Percentiles rank a stretch among this genome's conserved stretches.
Evolutionary conservation across 306 rosid genomes (phyloP).

Genomic region (Vicia sativa): DNA sequence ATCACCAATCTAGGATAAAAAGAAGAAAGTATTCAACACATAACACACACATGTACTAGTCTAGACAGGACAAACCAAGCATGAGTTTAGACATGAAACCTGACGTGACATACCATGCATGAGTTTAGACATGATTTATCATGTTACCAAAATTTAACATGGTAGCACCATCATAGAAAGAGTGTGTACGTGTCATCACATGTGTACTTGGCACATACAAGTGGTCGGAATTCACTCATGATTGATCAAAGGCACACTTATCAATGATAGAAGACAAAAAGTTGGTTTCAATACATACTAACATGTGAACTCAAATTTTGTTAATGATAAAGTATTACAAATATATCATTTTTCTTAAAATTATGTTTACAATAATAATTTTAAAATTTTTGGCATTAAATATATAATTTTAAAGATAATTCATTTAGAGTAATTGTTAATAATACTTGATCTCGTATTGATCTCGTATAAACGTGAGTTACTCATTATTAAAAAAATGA

Average conservation of each 20-base stretch:
- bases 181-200: background rate
- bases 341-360: no score
- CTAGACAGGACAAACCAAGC: slow-evolving; percentile 8
- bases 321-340: no score
- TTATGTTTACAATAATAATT: no score
- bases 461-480: no score
- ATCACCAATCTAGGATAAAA: background rate
- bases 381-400: no score
- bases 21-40: background rate
- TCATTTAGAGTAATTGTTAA: no score
- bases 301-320: no score
- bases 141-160: slow-evolving; percentile 14
- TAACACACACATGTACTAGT: background rate
- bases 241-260: background rate
- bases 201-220: background rate
- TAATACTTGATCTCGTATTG: no score
- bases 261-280: background rate
- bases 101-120: background rate
- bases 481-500: no score
- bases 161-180: background rate
- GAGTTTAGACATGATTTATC: background rate
- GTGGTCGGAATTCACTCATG: background rate
- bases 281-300: no score
- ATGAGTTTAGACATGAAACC: background rate
- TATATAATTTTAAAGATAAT: no score